phyloP scores from a whole-genome alignment of 352 stramenopile genomes.

The Globisporangium abappressorium region DNA sequence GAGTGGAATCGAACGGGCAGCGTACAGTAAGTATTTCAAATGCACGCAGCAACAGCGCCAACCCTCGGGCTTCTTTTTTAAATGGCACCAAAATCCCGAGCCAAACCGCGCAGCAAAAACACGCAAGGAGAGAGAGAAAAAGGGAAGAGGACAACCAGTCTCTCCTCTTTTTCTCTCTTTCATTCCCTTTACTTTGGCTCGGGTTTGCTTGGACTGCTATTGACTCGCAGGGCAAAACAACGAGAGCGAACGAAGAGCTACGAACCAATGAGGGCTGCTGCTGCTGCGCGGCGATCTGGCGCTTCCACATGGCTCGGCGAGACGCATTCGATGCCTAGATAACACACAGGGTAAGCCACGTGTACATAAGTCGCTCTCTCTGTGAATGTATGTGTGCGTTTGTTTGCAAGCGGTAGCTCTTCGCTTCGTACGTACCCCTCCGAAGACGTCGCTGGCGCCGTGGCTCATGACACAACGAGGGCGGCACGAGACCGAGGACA shows the following conservation, averaged over 20 bases:
- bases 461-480: background rate
- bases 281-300: conserved; percentile 38
- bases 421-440: conserved; percentile 1
- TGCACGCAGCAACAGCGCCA: background rate
- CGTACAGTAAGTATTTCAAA: conserved; percentile 5
- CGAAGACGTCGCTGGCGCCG: conserved; percentile 4
- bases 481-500: background rate
- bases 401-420: background rate
- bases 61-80: background rate
- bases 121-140: background rate
- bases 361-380: background rate
- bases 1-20: background rate
- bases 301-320: conserved; percentile 67
- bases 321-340: conserved; percentile 47
- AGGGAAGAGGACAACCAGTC: background rate
- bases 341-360: background rate
- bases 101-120: background rate
- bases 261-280: background rate
- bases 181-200: background rate
- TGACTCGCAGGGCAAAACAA: background rate
- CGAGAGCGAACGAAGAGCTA: background rate
- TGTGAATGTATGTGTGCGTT: background rate
- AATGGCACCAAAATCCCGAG: background rate
- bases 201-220: background rate
- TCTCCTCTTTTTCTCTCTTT: background rate